Base-by-base conservation (phyloP, 257 asterid species). In the Gentiana straminea region DNA sequence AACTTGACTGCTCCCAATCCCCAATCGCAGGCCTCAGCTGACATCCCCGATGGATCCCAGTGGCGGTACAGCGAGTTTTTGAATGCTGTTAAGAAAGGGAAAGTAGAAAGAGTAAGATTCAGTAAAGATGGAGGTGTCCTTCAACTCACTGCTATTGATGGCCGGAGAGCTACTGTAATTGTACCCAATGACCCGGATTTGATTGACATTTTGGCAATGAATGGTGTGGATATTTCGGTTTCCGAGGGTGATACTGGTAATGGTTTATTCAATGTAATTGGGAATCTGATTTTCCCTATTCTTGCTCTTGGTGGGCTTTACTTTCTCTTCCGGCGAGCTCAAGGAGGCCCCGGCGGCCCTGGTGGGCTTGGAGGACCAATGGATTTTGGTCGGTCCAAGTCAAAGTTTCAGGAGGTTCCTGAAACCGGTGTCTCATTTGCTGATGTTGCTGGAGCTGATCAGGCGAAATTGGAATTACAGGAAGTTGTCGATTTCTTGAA, bases 381-480 rank as follows among this genome's bases (percentile, higher is more conserved):
- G 98, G 98, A 91, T 66, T 91, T 91, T 7, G 98, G 97, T 39
- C 62, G 98, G 65, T 91, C 97, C 35, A 91, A 91, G 53, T 91
- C 98, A 7, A 91, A 87, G 79, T 91, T 91, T 57, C 96, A 91
- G 75, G 98, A 91, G 67, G 98, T 91, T 15, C 98, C 98, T 0
- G 98, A 91, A 57, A 91, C 95, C 1, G 98, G 98, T 4, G 84
- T 87, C 61, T 68, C 94, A 1, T 91, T 91, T 51, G 93, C 90
- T 68, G 98, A 91, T 44, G 96, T 87, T 2, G 98, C 96, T 0
- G 96, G 98, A 7, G 98, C 98, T 64, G 96, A 91, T 80, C 98
- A 91, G 70, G 98, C 98, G 8, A 91, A 91, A 66, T n/a, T 91
- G 58, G 98, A 91, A 73, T 55, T 91, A 48, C 98, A 91, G 62